Percentiles rank a stretch among this genome's conserved stretches.
Evolutionary conservation across 352 stramenopile species (phyloP).

Genomic region (Albugo laibachii): DNA sequence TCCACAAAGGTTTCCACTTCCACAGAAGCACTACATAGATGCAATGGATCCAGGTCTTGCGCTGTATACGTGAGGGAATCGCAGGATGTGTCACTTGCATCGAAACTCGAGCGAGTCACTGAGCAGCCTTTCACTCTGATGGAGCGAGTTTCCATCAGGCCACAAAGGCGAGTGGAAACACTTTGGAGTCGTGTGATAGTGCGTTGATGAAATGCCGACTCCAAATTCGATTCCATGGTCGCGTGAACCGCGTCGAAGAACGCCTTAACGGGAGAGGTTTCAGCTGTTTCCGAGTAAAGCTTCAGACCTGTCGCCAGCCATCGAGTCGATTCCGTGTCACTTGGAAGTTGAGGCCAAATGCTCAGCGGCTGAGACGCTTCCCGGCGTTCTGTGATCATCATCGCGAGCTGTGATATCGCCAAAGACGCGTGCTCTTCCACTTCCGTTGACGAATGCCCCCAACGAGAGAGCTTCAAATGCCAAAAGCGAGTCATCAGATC

Average conservation of each 20-base stretch:
- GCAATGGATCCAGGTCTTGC: background rate
- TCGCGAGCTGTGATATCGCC: conserved; percentile 50
- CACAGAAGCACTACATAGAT: conserved; percentile 6
- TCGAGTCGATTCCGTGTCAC: conserved; percentile 38
- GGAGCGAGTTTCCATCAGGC: conserved; percentile 1
- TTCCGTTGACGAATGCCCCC: conserved; percentile 66
- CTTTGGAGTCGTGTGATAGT: background rate
- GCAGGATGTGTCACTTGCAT: conserved; percentile 67
- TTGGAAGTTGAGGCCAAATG: conserved; percentile 36
- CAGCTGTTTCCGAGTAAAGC: conserved; percentile 63
- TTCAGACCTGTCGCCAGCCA: conserved; percentile 59
- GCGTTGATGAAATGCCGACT: no score
- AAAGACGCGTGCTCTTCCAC: conserved; percentile 73
- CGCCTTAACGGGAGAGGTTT: conserved; percentile 52
- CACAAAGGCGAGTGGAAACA: background rate
- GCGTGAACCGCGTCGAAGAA: conserved; percentile 49
- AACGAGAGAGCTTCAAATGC: conserved; percentile 68
- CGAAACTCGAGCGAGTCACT: conserved; percentile 15
- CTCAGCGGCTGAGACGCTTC: background rate
- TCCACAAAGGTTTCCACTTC: conserved; percentile 49
- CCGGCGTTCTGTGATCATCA: conserved; percentile 32
- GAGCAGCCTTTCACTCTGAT: background rate
- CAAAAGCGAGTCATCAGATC: conserved; percentile 56
- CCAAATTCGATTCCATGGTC: no score
- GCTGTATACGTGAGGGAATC: conserved; percentile 18